These are phyloP conservation scores for thale cress (Arabidopsis thaliana) DNA, from an alignment of 345 rosid species.

Conservation along the genomic window DNA sequence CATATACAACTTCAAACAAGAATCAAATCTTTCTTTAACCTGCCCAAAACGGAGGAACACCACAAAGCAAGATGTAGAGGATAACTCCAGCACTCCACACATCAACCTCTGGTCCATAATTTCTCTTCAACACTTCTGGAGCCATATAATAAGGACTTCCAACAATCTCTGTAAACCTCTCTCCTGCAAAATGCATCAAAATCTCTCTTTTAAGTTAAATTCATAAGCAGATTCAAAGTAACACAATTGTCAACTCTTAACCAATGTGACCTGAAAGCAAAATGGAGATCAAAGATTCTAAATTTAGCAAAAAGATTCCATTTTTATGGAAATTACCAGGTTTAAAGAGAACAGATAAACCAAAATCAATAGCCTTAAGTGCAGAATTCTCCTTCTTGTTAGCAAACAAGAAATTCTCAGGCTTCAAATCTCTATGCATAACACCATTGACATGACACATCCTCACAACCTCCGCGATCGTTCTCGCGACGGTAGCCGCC, in stretches of 20 bases:
- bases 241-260: background rate
- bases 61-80: conserved; percentile 81
- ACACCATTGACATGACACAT: conserved; percentile 95
- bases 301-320: background rate
- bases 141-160: conserved; percentile 99
- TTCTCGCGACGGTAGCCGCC: conserved; percentile 80
- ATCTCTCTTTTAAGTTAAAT: too few relatives aligned
- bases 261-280: background rate
- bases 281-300: too few relatives aligned
- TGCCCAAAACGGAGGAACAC: conserved; percentile 97
- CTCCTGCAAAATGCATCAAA: conserved; percentile 53
- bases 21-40: conserved; percentile 19
- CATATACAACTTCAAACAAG: background rate
- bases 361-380: conserved; percentile 92
- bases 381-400: conserved; percentile 91
- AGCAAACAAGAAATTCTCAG: conserved; percentile 91
- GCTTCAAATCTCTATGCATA: conserved; percentile 97
- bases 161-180: conserved; percentile 83
- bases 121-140: conserved; percentile 85
- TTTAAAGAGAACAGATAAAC: conserved; percentile 87
- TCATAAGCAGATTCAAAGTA: background rate
- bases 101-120: conserved; percentile 93
- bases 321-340: conserved; percentile 57
- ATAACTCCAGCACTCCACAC: conserved; percentile 97
- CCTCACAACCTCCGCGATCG: conserved; percentile 84